phyloP scores from a whole-genome alignment of 1,284 basidiomycete genomes.

The Sphaerobolus stellatus region DNA sequence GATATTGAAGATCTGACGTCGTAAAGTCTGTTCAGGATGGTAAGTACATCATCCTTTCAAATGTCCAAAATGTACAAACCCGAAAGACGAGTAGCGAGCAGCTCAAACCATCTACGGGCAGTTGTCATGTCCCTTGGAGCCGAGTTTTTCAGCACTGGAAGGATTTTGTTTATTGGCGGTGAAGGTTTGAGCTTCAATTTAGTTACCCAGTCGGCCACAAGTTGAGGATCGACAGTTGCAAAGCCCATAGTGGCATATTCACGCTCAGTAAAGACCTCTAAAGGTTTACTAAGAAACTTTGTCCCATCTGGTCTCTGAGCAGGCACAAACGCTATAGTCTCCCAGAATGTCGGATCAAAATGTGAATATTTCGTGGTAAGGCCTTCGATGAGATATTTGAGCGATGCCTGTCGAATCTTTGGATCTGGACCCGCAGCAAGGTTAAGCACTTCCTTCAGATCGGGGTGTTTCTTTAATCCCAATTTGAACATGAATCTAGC shows the following conservation, averaged over 20 bases:
- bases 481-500: constrained; percentile 83
- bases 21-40: constrained; percentile 24
- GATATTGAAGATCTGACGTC: constrained; percentile 27
- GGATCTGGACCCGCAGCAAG: constrained; percentile 61
- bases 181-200: constrained; percentile 79
- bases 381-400: constrained; percentile 81
- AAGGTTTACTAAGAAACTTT: constrained; percentile 61
- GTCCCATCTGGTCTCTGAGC: constrained; percentile 53
- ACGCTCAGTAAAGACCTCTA: constrained; percentile 71
- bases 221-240: constrained; percentile 55
- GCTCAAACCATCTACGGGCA: constrained; percentile 74
- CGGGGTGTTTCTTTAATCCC: constrained; percentile 75
- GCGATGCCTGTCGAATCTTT: constrained; percentile 51
- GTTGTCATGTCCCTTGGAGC: constrained; percentile 59
- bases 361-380: constrained; percentile 60
- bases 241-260: constrained; percentile 81
- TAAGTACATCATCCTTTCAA: constrained; percentile 18
- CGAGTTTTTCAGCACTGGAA: constrained; percentile 59
- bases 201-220: constrained; percentile 55
- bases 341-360: constrained; percentile 57
- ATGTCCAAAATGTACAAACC: constrained; percentile 37
- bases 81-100: constrained; percentile 72
- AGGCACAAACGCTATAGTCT: constrained; percentile 77
- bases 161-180: constrained; percentile 67
- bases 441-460: constrained; percentile 63